A percentile compares a stretch with the other conserved stretches of the same genome.
These are phyloP conservation scores for Gaultheria prostrata DNA, from an alignment of 148 eudicot genomes.

Conservation along the genomic window DNA sequence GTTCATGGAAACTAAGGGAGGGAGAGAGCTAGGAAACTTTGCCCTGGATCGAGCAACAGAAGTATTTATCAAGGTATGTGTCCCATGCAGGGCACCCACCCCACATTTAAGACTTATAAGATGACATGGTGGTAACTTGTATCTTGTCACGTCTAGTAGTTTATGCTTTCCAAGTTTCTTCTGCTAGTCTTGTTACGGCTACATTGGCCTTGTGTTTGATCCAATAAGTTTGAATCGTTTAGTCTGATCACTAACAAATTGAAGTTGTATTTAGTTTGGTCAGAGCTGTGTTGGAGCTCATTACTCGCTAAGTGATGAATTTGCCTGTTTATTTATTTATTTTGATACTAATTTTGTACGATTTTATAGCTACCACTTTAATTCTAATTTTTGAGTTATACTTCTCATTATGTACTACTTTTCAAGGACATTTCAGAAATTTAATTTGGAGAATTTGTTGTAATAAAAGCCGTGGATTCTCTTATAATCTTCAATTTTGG, in stretches of 20 bases:
- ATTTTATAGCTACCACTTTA: background rate
- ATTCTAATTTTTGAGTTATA: background rate
- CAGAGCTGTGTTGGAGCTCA: background rate
- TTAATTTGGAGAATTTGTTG: background rate
- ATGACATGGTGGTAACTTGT: constrained; percentile 7
- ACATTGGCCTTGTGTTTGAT: background rate
- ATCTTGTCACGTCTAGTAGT: background rate
- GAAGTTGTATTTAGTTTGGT: background rate
- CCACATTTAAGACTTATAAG: background rate
- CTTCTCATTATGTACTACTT: background rate
- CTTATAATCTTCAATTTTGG: background rate
- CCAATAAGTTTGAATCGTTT: background rate
- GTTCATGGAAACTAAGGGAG: constrained; percentile 73
- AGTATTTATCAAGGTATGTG: constrained; percentile 63
- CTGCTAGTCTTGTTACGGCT: background rate
- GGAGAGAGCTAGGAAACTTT: constrained; percentile 67
- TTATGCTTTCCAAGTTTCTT: background rate
- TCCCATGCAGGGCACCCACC: background rate
- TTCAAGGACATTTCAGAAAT: background rate
- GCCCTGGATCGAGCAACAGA: constrained; percentile 72
- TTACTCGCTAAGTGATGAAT: background rate
- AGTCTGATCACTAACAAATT: background rate
- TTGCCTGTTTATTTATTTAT: background rate
- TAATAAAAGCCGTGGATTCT: background rate
- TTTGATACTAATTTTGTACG: background rate